Percentiles rank a stretch among this genome's conserved stretches.
Conservation (phyloP, 257 asterid species). For the Solanum chmielewskii region DNA sequence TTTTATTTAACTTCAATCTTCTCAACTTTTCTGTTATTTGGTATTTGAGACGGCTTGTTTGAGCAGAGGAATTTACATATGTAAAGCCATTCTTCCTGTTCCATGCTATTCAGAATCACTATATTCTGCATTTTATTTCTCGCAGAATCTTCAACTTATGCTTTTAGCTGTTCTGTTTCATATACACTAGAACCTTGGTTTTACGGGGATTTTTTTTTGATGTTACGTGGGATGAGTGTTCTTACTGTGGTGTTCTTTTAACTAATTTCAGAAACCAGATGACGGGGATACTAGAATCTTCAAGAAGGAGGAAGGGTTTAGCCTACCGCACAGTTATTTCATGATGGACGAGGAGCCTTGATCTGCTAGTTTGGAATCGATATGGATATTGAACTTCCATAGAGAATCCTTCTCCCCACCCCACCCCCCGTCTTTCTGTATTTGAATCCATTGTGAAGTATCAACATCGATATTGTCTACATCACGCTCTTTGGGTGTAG, state of each 20-base stretch:
- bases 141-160: not conserved
- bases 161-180: not conserved
- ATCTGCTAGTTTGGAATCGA: not conserved
- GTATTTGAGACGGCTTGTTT: not conserved
- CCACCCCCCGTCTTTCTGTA: not conserved
- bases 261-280: conserved; percentile 59
- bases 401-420: not conserved
- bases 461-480: not conserved
- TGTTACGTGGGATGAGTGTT: not conserved
- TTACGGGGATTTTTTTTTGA: not conserved
- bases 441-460: not conserved
- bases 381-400: not conserved
- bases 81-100: not conserved
- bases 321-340: conserved; percentile 69
- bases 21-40: not conserved
- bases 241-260: not conserved
- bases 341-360: conserved; percentile 32
- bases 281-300: conserved; percentile 63
- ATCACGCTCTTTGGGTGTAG: not conserved
- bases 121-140: not conserved
- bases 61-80: not conserved
- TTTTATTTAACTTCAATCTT: no score
- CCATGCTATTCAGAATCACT: not conserved
- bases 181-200: not conserved
- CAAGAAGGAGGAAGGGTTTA: conserved; percentile 64